These are phyloP conservation scores for Asclepias syriaca DNA, from an alignment of 257 asterid species.

Conservation along the genomic window DNA sequence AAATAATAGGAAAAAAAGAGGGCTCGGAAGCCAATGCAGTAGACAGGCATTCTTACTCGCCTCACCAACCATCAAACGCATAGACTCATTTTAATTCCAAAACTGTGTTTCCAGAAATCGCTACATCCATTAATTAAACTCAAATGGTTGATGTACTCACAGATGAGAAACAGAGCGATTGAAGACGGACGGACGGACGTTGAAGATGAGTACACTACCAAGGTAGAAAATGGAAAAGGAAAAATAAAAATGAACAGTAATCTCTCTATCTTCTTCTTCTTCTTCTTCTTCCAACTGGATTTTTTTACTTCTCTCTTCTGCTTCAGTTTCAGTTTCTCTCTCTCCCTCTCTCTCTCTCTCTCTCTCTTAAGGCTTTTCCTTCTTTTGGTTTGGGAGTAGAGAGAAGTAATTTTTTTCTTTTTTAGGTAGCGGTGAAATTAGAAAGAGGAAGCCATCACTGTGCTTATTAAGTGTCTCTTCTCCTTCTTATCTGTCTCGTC, in stretches of 20 bases:
- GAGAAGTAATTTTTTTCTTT: background rate
- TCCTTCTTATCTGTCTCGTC: conserved; percentile 10
- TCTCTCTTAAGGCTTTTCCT: background rate
- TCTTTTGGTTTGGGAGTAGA: background rate
- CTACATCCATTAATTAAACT: background rate
- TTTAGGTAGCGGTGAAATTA: background rate
- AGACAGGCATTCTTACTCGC: background rate
- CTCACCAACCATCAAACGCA: background rate
- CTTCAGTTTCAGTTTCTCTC: background rate
- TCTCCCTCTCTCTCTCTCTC: background rate
- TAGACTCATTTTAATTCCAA: background rate
- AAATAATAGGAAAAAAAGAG: background rate
- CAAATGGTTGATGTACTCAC: background rate
- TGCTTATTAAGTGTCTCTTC: conserved; percentile 8
- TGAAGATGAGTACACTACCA: conserved; percentile 2
- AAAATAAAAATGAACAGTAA: background rate
- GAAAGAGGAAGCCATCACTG: conserved; percentile 7
- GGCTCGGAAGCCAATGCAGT: background rate
- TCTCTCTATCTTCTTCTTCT: background rate
- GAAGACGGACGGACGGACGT: background rate
- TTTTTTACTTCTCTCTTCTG: background rate
- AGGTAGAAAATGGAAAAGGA: background rate
- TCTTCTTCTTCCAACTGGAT: background rate
- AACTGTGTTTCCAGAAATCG: background rate
- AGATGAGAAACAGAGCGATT: background rate